Evolutionary conservation across 2,329 filamentous ascomycete genomes (phyloP).

Genomic region (Alternaria rosae): DNA sequence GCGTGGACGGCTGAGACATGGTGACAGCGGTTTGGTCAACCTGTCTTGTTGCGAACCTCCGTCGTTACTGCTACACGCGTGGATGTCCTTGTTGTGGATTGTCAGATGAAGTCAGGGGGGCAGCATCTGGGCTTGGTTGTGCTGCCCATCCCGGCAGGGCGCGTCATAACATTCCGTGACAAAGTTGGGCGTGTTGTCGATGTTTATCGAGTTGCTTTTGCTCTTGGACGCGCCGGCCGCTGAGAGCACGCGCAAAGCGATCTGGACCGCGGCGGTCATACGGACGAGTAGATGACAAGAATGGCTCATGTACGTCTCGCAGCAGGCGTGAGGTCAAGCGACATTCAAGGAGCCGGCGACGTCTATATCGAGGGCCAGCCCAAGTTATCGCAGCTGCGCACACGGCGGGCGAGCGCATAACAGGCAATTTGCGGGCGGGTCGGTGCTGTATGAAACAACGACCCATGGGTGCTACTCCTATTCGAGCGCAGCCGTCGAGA

Average conservation of each 20-base stretch:
- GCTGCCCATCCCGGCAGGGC: background rate
- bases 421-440: conserved; percentile 39
- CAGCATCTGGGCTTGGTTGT: background rate
- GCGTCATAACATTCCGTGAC: background rate
- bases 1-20: conserved; percentile 26
- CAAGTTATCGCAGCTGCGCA: background rate
- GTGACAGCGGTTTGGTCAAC: conserved; percentile 4
- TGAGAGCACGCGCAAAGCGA: background rate
- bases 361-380: background rate
- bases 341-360: conserved; percentile 6
- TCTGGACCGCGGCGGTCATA: background rate
- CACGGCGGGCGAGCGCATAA: conserved; percentile 28
- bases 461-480: conserved; percentile 11
- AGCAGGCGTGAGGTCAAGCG: background rate
- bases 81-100: background rate
- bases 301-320: background rate
- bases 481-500: background rate
- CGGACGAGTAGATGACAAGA: background rate
- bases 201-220: conserved; percentile 4
- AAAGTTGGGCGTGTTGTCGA: background rate
- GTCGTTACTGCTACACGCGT: background rate
- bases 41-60: background rate
- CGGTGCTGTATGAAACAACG: conserved; percentile 35
- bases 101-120: conserved; percentile 1
- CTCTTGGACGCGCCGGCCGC: background rate